Evolutionary conservation across 345 rosid genomes (phyloP).

Genomic region (Geranium rotundifolium): DNA sequence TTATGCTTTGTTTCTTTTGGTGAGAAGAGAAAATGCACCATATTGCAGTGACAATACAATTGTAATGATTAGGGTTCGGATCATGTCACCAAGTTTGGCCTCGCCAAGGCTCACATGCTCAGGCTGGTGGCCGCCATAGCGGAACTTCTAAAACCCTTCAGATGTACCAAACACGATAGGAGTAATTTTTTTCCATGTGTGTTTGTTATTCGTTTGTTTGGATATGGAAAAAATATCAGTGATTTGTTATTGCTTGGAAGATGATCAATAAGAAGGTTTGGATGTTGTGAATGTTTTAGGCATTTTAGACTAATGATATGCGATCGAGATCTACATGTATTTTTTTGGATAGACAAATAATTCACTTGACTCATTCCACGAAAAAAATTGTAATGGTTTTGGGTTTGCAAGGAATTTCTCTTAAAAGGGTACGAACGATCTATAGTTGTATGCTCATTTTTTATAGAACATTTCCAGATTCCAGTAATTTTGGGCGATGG

Average conservation of each 20-base stretch:
- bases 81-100: slow-evolving; percentile 9
- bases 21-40: no score
- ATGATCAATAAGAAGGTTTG: slow-evolving; percentile 40
- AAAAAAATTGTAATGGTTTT: no score
- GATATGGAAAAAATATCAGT: not conserved
- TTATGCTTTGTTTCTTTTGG: no score
- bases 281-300: no score
- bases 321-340: not conserved
- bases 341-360: not conserved
- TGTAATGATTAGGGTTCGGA: slow-evolving; percentile 19
- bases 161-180: slow-evolving; percentile 38
- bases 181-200: not conserved
- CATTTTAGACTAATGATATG: not conserved
- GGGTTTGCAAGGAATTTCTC: no score
- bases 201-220: not conserved
- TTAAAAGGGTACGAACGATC: no score
- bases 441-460: no score
- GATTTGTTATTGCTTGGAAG: slow-evolving; percentile 17
- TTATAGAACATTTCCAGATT: no score
- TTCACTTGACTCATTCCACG: no score
- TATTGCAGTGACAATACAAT: slow-evolving; percentile 12
- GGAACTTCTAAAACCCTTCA: slow-evolving; percentile 48
- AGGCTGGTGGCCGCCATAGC: slow-evolving; percentile 30
- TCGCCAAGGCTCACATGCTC: slow-evolving; percentile 47
- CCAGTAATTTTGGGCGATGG: no score